Base-by-base conservation (phyloP, 495 filamentous ascomycete genomes). In the Apiosordaria backusii region DNA sequence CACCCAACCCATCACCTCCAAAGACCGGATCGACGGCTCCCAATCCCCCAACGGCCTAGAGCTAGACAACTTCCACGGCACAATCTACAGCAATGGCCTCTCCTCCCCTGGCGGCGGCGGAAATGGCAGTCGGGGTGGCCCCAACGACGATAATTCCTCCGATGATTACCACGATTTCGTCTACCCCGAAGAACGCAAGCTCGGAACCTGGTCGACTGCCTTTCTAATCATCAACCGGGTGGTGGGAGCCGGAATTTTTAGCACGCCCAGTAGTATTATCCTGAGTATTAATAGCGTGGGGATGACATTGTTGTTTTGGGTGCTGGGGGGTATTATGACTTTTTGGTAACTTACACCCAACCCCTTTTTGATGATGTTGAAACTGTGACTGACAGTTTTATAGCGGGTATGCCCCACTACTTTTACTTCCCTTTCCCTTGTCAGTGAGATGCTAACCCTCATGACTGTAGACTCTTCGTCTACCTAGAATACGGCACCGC, bases 401-500 rank as follows among this genome's bases (percentile, higher is more conserved):
- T 22, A 73, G 67, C 65, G 67, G 69, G 71, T 73, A 74, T 60
- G 68, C 6, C 26, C 19, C 57, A 53, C 15, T 52, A 22, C 10
- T 45, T 15, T 7, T 4, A 45, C 35, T 45, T 45, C 10, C 35
- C 35, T 45, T 10, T 35, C 35, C 16, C 35, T 45, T 15, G 16
- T 2, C 35, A 45, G 35, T 13, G 9, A 45, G 16, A 23, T 9
- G 27, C 66, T 71, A 29, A 70, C 67, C 5, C 10, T 23, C 19
- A 4, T 1, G 5, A 45, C 10, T 15, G 7, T n/a, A 72, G 74
- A 21, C 40, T 77, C n/a, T 75, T 77, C 26, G 74, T 76, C 13
- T 77, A 77, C 53, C 66, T 78, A 3, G 76, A 78, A 63, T 76
- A 72, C 29, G 76, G 76, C 61, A 75, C 74, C 22, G 75, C 75